Conservation (phyloP, 2,329 filamentous ascomycete species). For the Colletotrichum abscissum region DNA sequence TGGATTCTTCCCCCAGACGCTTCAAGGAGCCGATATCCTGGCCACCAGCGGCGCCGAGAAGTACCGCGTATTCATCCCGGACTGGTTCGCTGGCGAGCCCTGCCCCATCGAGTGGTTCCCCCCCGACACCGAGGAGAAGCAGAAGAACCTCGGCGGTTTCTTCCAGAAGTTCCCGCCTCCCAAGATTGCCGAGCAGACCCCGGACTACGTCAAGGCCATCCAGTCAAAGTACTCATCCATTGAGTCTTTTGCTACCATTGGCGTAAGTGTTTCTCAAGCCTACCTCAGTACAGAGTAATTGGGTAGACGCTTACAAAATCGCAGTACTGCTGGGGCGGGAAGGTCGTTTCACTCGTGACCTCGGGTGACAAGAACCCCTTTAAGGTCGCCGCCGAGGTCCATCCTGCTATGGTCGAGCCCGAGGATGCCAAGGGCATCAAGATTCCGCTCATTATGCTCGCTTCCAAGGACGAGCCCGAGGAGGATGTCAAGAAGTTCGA, state of each 20-base stretch:
- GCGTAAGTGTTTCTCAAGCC: constrained; percentile 55
- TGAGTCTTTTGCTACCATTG: constrained; percentile 69
- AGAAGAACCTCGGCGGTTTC: constrained; percentile 68
- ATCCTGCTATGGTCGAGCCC: constrained; percentile 74
- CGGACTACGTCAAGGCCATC: constrained; percentile 65
- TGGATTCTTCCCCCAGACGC: constrained; percentile 76
- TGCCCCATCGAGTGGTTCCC: constrained; percentile 70
- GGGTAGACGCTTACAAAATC: neutral
- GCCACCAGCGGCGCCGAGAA: constrained; percentile 67
- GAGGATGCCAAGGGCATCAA: constrained; percentile 69
- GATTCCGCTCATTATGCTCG: constrained; percentile 71
- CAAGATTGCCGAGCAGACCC: constrained; percentile 60
- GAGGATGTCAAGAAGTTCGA: constrained; percentile 68
- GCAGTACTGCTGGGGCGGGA: constrained; percentile 79
- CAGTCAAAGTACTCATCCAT: constrained; percentile 64
- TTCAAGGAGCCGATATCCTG: constrained; percentile 77
- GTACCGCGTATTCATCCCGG: constrained; percentile 90
- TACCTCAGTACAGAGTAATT: neutral
- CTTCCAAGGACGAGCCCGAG: constrained; percentile 72
- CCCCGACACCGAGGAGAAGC: constrained; percentile 72
- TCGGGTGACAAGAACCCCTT: constrained; percentile 67
- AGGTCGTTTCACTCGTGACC: constrained; percentile 66
- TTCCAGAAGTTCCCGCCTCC: constrained; percentile 63
- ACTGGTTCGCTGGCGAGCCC: constrained; percentile 86
- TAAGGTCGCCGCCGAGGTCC: constrained; percentile 60